Percentiles rank a stretch among this genome's conserved stretches.
Evolutionary conservation across 2,329 filamentous ascomycete genomes (phyloP).

Genomic region (Teratosphaeria epicoccoides): DNA sequence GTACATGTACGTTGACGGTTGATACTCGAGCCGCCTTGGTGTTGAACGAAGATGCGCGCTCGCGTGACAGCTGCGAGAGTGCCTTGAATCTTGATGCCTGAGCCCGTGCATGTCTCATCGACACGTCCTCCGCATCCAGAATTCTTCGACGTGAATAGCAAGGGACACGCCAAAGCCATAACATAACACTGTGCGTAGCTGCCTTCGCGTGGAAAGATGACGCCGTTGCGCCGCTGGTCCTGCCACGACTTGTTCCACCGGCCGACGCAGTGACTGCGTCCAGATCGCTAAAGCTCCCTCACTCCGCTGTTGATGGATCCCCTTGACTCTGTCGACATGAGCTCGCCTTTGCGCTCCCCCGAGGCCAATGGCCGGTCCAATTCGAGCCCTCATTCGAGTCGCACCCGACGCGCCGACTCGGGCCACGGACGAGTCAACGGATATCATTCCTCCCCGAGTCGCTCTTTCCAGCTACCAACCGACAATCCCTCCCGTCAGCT

Average conservation of each 20-base stretch:
- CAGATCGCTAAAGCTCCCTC: not conserved
- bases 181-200: too few relatives aligned
- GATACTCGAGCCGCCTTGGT: too few relatives aligned
- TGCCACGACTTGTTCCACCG: not conserved
- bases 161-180: not conserved
- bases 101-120: not conserved
- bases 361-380: slow-evolving; percentile 2
- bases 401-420: slow-evolving; percentile 1
- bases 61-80: too few relatives aligned
- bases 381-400: slow-evolving; percentile 3
- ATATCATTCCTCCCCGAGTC: slow-evolving; percentile 1
- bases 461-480: not conserved
- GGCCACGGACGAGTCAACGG: slow-evolving; percentile 4
- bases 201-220: not conserved
- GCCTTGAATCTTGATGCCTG: too few relatives aligned
- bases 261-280: not conserved
- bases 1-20: too few relatives aligned
- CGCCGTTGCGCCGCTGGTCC: not conserved
- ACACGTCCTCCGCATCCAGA: not conserved
- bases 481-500: slow-evolving; percentile 15
- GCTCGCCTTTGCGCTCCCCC: slow-evolving; percentile 5
- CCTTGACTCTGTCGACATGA: not conserved
- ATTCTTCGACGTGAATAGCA: not conserved
- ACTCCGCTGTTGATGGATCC: not conserved
- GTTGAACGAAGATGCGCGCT: too few relatives aligned